Evolutionary conservation across 2,329 filamentous ascomycete genomes (phyloP).

Genomic region (Pseudogymnoascus sp.): DNA sequence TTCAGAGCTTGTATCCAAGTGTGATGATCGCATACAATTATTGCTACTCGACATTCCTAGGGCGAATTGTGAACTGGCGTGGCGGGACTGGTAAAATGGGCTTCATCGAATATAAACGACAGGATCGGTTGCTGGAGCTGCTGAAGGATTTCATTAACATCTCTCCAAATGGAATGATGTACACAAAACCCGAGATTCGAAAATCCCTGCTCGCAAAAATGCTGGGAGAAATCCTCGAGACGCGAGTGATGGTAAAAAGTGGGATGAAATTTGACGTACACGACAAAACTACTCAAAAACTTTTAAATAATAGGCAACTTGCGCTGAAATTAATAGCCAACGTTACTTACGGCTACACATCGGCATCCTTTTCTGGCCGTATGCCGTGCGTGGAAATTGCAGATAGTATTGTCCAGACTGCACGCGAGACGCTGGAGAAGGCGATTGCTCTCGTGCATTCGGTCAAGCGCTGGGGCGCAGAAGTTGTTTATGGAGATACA

Average conservation of each 20-base stretch:
- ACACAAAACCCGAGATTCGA: slow-evolving; percentile 72
- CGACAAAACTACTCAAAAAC: slow-evolving; percentile 72
- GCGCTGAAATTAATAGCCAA: slow-evolving; percentile 96
- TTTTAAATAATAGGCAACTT: slow-evolving; percentile 87
- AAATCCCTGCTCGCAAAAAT: slow-evolving; percentile 92
- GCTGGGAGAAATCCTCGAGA: slow-evolving; percentile 91
- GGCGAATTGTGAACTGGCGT: slow-evolving; percentile 78
- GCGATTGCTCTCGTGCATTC: slow-evolving; percentile 90
- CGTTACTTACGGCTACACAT: slow-evolving; percentile 96
- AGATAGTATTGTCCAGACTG: slow-evolving; percentile 95
- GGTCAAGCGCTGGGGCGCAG: slow-evolving; percentile 77
- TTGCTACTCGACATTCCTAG: slow-evolving; percentile 94
- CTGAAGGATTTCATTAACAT: slow-evolving; percentile 84
- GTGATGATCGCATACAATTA: slow-evolving; percentile 99
- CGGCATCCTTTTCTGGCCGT: slow-evolving; percentile 88
- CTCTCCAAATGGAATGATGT: slow-evolving; percentile 94
- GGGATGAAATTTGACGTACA: slow-evolving; percentile 93
- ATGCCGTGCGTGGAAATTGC: slow-evolving; percentile 98
- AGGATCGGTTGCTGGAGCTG: slow-evolving; percentile 64
- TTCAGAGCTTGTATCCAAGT: slow-evolving; percentile 91
- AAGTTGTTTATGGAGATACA: slow-evolving; percentile 96
- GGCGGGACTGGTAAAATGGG: slow-evolving; percentile 82
- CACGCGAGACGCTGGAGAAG: slow-evolving; percentile 85
- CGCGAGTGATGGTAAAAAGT: slow-evolving; percentile 92
- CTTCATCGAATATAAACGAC: slow-evolving; percentile 75